Evolutionary conservation across 495 filamentous ascomycete genomes (phyloP).

Genomic region (Monascus purpureus): DNA sequence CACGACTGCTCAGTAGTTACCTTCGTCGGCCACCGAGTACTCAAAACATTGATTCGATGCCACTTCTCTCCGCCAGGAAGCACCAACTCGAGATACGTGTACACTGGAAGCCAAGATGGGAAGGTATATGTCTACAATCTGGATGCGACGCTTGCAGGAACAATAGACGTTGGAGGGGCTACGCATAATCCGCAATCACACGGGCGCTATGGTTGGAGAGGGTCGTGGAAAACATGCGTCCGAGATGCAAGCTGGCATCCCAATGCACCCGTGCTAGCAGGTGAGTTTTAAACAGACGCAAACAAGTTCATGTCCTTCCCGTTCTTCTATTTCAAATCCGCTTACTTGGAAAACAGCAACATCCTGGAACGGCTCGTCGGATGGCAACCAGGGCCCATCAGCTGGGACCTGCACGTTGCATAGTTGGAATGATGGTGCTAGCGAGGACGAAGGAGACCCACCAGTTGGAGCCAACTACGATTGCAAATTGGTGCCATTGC

Average conservation of each 20-base stretch:
- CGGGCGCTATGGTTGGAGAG: slow-evolving; percentile 22
- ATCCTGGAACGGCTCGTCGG: slow-evolving; percentile 68
- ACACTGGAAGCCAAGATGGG: slow-evolving; percentile 78
- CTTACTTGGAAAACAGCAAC: slow-evolving; percentile 42
- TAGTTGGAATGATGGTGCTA: slow-evolving; percentile 53
- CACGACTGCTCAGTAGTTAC: slow-evolving; percentile 88
- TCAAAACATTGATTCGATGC: slow-evolving; percentile 83
- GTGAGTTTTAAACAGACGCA: slow-evolving; percentile 31
- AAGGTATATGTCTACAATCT: slow-evolving; percentile 85
- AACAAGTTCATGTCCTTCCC: too few relatives aligned
- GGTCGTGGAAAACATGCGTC: slow-evolving; percentile 65
- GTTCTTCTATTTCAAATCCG: slow-evolving; percentile 1
- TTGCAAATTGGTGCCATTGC: slow-evolving; percentile 37
- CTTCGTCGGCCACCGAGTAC: slow-evolving; percentile 76
- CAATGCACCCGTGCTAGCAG: slow-evolving; percentile 72
- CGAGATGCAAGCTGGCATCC: slow-evolving; percentile 96
- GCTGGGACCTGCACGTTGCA: slow-evolving; percentile 65
- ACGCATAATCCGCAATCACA: slow-evolving; percentile 47
- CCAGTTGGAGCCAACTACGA: slow-evolving; percentile 44
- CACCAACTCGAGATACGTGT: slow-evolving; percentile 86
- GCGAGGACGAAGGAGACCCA: slow-evolving; percentile 51
- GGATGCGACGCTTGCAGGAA: slow-evolving; percentile 74
- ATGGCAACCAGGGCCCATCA: slow-evolving; percentile 46
- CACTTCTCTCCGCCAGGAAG: slow-evolving; percentile 87
- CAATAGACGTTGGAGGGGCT: slow-evolving; percentile 59